Evolutionary conservation across 257 asterid species (phyloP), one percentile per base, ranked within the genome.

Genomic region (Jacaranda mimosifolia): DNA sequence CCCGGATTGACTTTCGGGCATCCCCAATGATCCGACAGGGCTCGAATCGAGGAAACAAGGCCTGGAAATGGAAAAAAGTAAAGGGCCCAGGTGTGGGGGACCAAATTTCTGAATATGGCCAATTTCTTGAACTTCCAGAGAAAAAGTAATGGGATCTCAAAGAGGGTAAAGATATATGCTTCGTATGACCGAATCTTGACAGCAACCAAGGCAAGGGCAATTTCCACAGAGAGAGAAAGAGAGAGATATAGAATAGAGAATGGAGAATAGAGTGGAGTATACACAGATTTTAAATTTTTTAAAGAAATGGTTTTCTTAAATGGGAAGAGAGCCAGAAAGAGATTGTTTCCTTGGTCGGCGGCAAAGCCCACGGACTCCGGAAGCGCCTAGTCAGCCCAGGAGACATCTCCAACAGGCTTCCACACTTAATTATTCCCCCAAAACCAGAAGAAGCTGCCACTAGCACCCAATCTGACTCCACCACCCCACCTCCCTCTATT

Each of bases 351-450:
- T 90, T 87, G 91, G 90, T 84, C 89, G 93, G 87, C 83, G 89
- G 98, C 98, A 94, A 87, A 87, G 94, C 85, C 97, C 98, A 86
- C 87, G 81, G 90, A 88, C 87, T 83, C 85, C 96, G 98, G 97
- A 80, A 71, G 42, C 70, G 82, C 89, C 92, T 79, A 83, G 92
- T 87, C 91, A 92, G 91, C 94, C 69, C 73, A 87, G 97, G 96
- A 85, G 96, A 94, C 97, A 91, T 80, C 42, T 85, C 79, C 86
- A 82, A 82, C 93, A 85, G 86, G 72, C 77, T 83, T 79, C 57
- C 86, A 84, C 90, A 85, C 91, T 94, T 83, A 88, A 88, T 77
- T 88, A 92, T 86, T 92, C 87, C 75, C 81, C 80, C 81, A 83
- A n/a, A 85, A 87, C 81, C 86, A 84, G 82, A 82, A 72, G 5